Conservation (phyloP, 768 basidiomycete genomes). For the Neoboletus magnificus region DNA sequence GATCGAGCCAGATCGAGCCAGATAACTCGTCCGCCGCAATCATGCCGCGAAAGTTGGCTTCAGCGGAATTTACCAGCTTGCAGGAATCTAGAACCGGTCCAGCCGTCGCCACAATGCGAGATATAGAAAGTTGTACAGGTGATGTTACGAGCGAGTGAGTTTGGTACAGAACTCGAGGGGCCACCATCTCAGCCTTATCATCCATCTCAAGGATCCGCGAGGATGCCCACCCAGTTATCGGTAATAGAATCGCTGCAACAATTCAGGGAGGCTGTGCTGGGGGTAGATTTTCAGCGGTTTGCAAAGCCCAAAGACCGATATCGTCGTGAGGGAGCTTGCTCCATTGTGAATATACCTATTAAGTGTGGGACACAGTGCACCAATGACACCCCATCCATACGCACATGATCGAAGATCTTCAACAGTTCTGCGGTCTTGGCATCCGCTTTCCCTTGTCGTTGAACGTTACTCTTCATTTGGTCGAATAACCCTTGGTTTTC, state of each 20-base stretch:
- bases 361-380: slow-evolving; percentile 6
- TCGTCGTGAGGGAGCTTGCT: slow-evolving; percentile 57
- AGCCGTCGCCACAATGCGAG: neutral
- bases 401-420: slow-evolving; percentile 52
- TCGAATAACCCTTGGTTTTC: slow-evolving; percentile 49
- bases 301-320: slow-evolving; percentile 48
- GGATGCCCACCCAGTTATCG: neutral
- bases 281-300: slow-evolving; percentile 36
- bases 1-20: too few species aligned
- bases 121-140: neutral
- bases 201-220: neutral
- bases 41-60: neutral
- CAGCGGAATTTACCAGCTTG: neutral
- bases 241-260: neutral
- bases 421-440: slow-evolving; percentile 45
- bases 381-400: slow-evolving; percentile 8
- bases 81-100: neutral
- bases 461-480: slow-evolving; percentile 48
- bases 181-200: too few species aligned
- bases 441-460: slow-evolving; percentile 45
- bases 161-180: neutral
- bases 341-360: slow-evolving; percentile 51
- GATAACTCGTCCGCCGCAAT: too few species aligned
- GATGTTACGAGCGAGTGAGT: neutral
- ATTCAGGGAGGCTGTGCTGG: slow-evolving; percentile 24